Evolutionary conservation across 345 rosid species (phyloP), one percentile per base, ranked within the genome.

Genomic region (Dimocarpus longan): DNA sequence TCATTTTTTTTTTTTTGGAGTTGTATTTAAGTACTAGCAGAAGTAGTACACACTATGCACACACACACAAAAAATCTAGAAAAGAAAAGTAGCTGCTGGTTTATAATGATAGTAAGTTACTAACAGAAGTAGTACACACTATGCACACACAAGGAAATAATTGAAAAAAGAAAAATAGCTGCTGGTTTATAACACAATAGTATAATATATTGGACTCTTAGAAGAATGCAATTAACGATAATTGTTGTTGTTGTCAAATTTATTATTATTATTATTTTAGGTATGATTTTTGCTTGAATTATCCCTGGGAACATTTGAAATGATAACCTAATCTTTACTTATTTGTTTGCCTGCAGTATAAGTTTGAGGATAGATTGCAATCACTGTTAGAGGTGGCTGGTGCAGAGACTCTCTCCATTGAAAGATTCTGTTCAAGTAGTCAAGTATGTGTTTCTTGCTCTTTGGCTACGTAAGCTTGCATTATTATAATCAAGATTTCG

Each of bases 361-460:
- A 85, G 40, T 91, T 86, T 78, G 91, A 86, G 78, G 79, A 84
- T 79, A 88, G 83, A 77, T 84, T 95, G 82, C 86, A 82, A 54
- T 67, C 80, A 37, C 75, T 93, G 59, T 78, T 93, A 79, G 86
- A 81, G 78, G 24, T 76, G 32, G 79, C 87, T 83, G 97, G 99
- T 66, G 90, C 97, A 77, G 93, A 90, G 86, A 78, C 84, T 60
- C 69, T 88, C 74, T 80, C 75, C 26, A 24, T 84, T 65, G 84
- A 90, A 80, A 91, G 86, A 50, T 85, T 90, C 77, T 78, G 84
- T 85, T 85, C 96, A 75, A 86, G 77, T 84, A 92, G 91, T 85
- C 92, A 90, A 85, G 99, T 95, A 82, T 74, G 84, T 68, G 18
- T 10, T 79, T 71, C 46, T 74, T 44, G 69, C 59, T 63, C 69